Conservation (phyloP, 225 moss, liverwort and hornwort species). For the Neckera pumila region DNA sequence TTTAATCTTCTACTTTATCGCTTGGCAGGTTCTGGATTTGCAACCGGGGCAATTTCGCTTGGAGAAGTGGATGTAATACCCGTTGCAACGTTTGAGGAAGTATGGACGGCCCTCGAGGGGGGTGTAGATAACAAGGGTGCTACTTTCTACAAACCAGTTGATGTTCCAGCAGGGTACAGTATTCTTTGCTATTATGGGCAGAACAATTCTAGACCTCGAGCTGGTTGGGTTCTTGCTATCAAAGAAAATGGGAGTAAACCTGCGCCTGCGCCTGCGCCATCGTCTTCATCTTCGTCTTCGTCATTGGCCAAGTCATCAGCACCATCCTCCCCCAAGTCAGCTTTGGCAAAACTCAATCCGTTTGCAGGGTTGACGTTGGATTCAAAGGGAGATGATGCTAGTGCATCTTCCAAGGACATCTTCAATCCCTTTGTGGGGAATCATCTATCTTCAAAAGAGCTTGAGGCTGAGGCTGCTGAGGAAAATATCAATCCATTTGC, state of each 20-base stretch:
- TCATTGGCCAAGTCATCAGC: slow-evolving; percentile 1
- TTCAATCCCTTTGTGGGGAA: slow-evolving; percentile 10
- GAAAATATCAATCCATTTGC: slow-evolving; percentile 21
- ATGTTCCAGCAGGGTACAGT: slow-evolving; percentile 45
- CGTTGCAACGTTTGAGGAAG: slow-evolving; percentile 42
- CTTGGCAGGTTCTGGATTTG: slow-evolving; percentile 60
- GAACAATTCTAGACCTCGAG: slow-evolving; percentile 25
- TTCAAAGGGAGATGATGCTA: neutral
- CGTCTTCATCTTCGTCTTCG: neutral
- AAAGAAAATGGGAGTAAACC: slow-evolving; percentile 15
- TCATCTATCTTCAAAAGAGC: neutral
- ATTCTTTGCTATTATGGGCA: slow-evolving; percentile 55
- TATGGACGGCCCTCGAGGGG: slow-evolving; percentile 58
- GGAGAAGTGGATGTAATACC: slow-evolving; percentile 52
- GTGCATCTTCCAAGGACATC: neutral
- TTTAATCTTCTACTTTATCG: too few relatives aligned
- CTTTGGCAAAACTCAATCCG: neutral
- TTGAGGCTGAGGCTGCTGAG: slow-evolving; percentile 5
- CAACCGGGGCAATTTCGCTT: slow-evolving; percentile 31
- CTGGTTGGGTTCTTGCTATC: slow-evolving; percentile 58
- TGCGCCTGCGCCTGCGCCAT: neutral
- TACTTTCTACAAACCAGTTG: slow-evolving; percentile 53
- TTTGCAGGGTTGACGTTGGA: slow-evolving; percentile 9
- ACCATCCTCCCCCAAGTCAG: slow-evolving; percentile 8
- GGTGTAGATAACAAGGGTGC: slow-evolving; percentile 35